Base-by-base conservation (phyloP, 495 filamentous ascomycete genomes). In the Trichoderma erinaceum region DNA sequence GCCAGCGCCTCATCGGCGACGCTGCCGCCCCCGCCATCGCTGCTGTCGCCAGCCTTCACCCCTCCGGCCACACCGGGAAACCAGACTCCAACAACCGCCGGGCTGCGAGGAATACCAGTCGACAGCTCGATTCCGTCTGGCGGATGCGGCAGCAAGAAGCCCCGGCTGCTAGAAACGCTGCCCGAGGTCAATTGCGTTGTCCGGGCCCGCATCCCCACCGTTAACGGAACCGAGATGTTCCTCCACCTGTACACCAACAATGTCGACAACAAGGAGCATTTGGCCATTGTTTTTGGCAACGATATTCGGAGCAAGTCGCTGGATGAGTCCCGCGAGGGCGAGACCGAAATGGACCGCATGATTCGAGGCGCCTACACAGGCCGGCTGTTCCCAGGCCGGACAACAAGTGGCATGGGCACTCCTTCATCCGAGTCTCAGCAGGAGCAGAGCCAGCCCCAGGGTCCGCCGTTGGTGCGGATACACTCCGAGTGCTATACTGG, bases 401-500 rank as follows among this genome's bases (percentile, higher is more conserved):
- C 86, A 15, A 89, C 84, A 41, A 93, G 86, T 79, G 82, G 85
- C 75, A 72, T 86, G 69, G 25, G 56, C 11, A 66, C 65, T n/a
- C 16, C 7, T 65, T 48, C 13, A 67, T 3, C 21, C 12, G 48
- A 43, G 16, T 25, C 2, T 66, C 58, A 66, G 41, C 41, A 63
- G 2, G 64, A 32, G 29, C 71, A 66, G 32, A 65, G 48, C 4
- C 23, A 27, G 10, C 32, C 64, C 15, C 32, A 18, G 6, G 63
- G 66, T 67, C 72, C 75, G 35, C 93, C 96, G 0, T 81, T 98
- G 46, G 93, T 98, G 18, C 85, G 95, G 67, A 98, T 99, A 76
- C 95, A 99, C 76, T 95, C 91, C 10, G 95, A 99, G 76, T 99
- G 95, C 81, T 99, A 99, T 77, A 99, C 95, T 0, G 95, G 95